These are phyloP conservation scores for Asterella californica DNA, from an alignment of 225 moss, liverwort and hornwort genomes.

Conservation along the genomic window DNA sequence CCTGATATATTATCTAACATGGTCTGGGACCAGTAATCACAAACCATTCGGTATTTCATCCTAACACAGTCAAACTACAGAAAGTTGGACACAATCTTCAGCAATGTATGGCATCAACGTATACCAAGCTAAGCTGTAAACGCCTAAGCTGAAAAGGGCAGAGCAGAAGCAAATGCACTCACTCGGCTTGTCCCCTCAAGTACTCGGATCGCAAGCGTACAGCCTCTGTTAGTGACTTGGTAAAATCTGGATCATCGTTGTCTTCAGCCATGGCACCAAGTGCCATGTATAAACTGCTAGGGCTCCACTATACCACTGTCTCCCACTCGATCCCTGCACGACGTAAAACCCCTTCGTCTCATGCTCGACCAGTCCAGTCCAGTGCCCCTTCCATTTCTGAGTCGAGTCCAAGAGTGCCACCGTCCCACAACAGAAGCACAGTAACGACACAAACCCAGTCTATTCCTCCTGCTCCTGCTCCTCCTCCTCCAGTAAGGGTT, in stretches of 20 bases:
- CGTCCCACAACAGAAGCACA: neutral
- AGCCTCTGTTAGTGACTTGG: slow-evolving; percentile 26
- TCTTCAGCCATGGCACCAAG: slow-evolving; percentile 30
- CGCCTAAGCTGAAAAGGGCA: neutral
- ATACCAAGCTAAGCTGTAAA: neutral
- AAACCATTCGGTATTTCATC: too few relatives aligned
- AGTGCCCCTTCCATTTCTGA: neutral
- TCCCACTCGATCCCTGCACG: neutral
- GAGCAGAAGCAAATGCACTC: neutral
- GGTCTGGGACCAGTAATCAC: too few relatives aligned
- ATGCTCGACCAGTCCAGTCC: neutral
- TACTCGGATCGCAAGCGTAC: slow-evolving; percentile 30
- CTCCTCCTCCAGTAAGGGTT: neutral
- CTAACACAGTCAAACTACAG: neutral
- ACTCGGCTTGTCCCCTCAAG: slow-evolving; percentile 30
- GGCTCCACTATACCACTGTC: neutral
- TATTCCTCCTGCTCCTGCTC: neutral
- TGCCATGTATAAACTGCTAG: slow-evolving; percentile 22
- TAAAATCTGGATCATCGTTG: slow-evolving; percentile 29
- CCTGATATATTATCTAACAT: too few relatives aligned
- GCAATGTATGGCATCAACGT: neutral
- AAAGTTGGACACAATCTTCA: neutral
- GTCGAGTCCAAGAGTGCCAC: neutral
- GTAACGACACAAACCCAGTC: neutral
- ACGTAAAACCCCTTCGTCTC: neutral